Percentiles rank a stretch among this genome's conserved stretches.
Conservation (phyloP, 768 basidiomycete genomes). For the Multifurca ochricompacta region DNA sequence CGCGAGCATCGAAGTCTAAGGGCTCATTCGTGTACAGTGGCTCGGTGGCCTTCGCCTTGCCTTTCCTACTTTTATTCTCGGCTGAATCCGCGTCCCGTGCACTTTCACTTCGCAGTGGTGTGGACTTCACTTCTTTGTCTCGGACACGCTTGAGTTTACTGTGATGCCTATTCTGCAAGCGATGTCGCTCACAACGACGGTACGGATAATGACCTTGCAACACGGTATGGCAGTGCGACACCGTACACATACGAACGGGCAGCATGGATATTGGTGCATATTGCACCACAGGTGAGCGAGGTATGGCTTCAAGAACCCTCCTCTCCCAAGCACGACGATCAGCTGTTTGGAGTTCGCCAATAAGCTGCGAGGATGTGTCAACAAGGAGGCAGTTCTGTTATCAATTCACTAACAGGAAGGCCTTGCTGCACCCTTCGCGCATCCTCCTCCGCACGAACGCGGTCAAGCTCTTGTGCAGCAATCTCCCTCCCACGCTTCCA, state of each 20-base stretch:
- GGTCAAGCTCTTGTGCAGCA: conserved; percentile 35
- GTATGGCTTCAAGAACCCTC: conserved; percentile 9
- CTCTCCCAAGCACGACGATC: conserved; percentile 22
- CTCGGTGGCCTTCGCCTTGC: neutral
- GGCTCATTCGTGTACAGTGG: conserved; percentile 2
- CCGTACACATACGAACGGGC: conserved; percentile 45
- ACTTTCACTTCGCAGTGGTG: conserved; percentile 21
- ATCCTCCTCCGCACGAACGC: conserved; percentile 34
- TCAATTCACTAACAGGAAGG: conserved; percentile 29
- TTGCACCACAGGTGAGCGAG: conserved; percentile 7
- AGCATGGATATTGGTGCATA: conserved; percentile 22
- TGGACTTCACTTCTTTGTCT: conserved; percentile 40
- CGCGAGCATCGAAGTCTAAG: conserved; percentile 3
- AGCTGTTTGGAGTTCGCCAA: conserved; percentile 26
- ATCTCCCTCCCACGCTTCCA: conserved; percentile 41
- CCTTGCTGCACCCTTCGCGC: conserved; percentile 30
- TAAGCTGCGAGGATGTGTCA: conserved; percentile 24
- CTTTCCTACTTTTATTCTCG: neutral
- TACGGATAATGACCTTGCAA: conserved; percentile 40
- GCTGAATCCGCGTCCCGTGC: neutral
- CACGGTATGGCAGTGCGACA: conserved; percentile 48
- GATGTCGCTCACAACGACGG: conserved; percentile 49
- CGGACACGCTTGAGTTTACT: conserved; percentile 44
- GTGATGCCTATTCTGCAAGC: conserved; percentile 47
- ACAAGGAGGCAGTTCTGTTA: neutral